Evolutionary conservation across 306 rosid species (phyloP), one percentile per base, ranked within the genome.

Genomic region (Vicia faba): DNA sequence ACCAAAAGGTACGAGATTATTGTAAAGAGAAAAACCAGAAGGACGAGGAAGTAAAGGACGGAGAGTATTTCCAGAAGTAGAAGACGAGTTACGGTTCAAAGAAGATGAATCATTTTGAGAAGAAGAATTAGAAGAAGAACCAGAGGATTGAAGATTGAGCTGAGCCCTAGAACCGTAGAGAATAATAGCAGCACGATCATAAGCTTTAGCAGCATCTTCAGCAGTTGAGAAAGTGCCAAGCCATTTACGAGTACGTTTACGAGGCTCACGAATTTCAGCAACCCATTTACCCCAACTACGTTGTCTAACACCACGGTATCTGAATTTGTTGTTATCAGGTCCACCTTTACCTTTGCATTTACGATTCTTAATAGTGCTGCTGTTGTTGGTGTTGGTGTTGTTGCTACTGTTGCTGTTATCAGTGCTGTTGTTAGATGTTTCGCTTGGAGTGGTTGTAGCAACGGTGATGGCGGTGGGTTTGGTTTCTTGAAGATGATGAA

Each of bases 281-380:
- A 93, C 98, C 98, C 98, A 93, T 63, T 93, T 93, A 0, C 98
- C 98, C 98, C 97, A 93, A 76, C 98, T 92, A 7, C 98, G 82
- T 62, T 92, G 96, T 10, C 98, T 77, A 7, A 93, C 97, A 0
- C 98, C 98, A 1, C 97, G 97, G 78, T 81, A 93, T 8, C 97
- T 64, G 71, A 89, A 93, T 77, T 89, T 93, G 80, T 81, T 88
- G 79, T 93, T 93, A 74, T 93, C 98, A 0, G 98, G 98, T 6
- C 98, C 98, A 18, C 96, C 98, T 79, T 89, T 89, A 33, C 96
- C 96, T 40, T 84, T 86, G 28, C 76, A 70, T 18, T 88, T 91
- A 0, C 83, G 57, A 3, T 1, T 55, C 5, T 5, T 59, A 15
- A 15, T 45, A 25, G 2, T 66, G 6, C 7, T 29, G 59, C 2